Conservation (phyloP, 371 early-diverging fungal genomes). For the Rhizopus arrhizus region DNA sequence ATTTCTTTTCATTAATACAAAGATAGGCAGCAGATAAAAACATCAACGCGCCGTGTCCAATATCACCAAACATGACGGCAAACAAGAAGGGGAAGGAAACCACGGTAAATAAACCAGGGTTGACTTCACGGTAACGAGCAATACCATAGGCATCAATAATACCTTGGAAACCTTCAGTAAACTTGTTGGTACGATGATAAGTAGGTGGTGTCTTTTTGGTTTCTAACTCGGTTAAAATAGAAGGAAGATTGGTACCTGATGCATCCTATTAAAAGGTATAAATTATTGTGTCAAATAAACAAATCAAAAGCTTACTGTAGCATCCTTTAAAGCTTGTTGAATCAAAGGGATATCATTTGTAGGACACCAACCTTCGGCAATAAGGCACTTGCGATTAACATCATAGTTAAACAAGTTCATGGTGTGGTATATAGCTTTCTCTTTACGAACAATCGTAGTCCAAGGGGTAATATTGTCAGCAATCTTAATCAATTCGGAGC, state of each 20-base stretch:
- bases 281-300: neutral
- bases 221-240: slow-evolving; percentile 81
- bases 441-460: slow-evolving; percentile 91
- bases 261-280: slow-evolving; percentile 56
- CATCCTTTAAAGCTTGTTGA: slow-evolving; percentile 81
- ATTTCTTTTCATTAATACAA: slow-evolving; percentile 79
- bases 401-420: slow-evolving; percentile 96
- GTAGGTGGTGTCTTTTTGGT: slow-evolving; percentile 95
- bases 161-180: slow-evolving; percentile 95
- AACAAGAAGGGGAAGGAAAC: slow-evolving; percentile 99
- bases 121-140: slow-evolving; percentile 98
- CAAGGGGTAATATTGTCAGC: slow-evolving; percentile 84
- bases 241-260: slow-evolving; percentile 84
- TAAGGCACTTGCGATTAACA: slow-evolving; percentile 86
- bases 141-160: slow-evolving; percentile 99
- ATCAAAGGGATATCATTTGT: slow-evolving; percentile 77
- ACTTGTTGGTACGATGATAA: slow-evolving; percentile 93
- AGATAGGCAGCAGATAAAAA: slow-evolving; percentile 77
- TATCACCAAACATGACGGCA: slow-evolving; percentile 99
- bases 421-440: slow-evolving; percentile 96
- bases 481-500: slow-evolving; percentile 80
- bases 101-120: slow-evolving; percentile 97
- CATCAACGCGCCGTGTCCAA: slow-evolving; percentile 96
- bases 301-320: slow-evolving; percentile 59
- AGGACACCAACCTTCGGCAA: slow-evolving; percentile 98